These are phyloP conservation scores for Coniochaeta sp. DNA, from an alignment of 2,329 filamentous ascomycete genomes.

Conservation along the genomic window DNA sequence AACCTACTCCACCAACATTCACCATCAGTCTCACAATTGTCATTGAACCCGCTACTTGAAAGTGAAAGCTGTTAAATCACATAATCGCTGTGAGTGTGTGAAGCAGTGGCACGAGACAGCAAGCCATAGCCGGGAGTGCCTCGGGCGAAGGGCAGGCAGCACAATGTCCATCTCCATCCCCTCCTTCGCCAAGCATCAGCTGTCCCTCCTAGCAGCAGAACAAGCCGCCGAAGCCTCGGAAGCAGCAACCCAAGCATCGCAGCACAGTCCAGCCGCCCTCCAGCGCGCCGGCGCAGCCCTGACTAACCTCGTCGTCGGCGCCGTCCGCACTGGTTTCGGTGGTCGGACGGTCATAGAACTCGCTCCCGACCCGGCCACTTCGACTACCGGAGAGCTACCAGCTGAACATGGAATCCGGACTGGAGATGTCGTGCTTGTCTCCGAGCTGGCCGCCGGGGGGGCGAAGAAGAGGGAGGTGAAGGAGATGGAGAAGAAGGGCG, in stretches of 20 bases:
- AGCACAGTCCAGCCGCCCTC: constrained; percentile 60
- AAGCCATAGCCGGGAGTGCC: neutral
- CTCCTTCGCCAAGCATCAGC: constrained; percentile 63
- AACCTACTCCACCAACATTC: neutral
- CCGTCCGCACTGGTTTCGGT: constrained; percentile 80
- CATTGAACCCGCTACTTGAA: neutral
- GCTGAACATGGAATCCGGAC: constrained; percentile 64
- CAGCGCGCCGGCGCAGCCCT: constrained; percentile 73
- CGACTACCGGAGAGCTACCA: constrained; percentile 20
- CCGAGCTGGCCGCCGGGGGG: constrained; percentile 65
- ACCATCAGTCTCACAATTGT: neutral
- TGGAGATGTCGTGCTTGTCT: constrained; percentile 71
- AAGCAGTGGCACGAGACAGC: neutral
- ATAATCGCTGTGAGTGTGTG: neutral
- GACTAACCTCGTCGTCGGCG: constrained; percentile 64
- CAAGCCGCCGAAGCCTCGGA: constrained; percentile 65
- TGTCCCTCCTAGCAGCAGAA: constrained; percentile 62
- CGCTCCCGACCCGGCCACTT: constrained; percentile 52
- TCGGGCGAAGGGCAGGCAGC: neutral
- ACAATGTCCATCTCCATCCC: constrained; percentile 45
- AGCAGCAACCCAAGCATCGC: constrained; percentile 58
- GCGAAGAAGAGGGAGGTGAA: constrained; percentile 67
- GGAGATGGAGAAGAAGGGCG: constrained; percentile 61
- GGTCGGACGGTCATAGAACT: constrained; percentile 89
- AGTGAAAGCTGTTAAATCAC: neutral